Conservation (phyloP, 192 early-diverging fungal species). For the Mortierella alpina region DNA sequence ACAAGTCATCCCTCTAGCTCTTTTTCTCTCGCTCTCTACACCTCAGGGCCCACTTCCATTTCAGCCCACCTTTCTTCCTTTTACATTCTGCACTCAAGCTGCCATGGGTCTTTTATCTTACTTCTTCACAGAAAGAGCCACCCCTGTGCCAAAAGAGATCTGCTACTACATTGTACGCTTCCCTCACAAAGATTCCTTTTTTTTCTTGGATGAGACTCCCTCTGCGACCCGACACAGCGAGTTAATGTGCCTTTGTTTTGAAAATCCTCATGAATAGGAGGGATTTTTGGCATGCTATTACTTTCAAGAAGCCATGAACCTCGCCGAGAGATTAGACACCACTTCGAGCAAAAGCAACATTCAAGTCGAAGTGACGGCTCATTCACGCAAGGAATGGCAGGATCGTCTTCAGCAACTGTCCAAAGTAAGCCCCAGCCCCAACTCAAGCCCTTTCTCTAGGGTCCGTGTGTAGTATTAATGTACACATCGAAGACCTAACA, state of each 20-base stretch:
- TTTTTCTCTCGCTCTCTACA: not conserved
- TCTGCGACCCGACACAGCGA: not conserved
- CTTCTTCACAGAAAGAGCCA: conserved; percentile 28
- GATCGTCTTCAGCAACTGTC: conserved; percentile 21
- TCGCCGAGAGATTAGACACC: conserved; percentile 39
- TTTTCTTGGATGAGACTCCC: not conserved
- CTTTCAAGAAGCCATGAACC: conserved; percentile 41
- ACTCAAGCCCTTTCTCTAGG: not conserved
- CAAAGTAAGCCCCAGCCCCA: conserved; percentile 25
- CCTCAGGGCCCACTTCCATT: not conserved
- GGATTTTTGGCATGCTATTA: conserved; percentile 43
- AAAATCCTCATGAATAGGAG: conserved; percentile 14
- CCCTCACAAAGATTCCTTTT: not conserved
- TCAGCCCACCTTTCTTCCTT: not conserved
- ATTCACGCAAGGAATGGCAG: conserved; percentile 42
- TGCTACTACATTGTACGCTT: conserved; percentile 38
- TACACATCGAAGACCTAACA: not conserved
- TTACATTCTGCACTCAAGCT: not conserved
- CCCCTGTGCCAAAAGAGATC: conserved; percentile 34
- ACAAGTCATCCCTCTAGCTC: not conserved
- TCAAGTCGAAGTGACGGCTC: conserved; percentile 44
- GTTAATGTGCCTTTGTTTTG: not conserved
- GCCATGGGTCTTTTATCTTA: conserved; percentile 32
- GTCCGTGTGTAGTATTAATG: not conserved
- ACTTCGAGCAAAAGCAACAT: conserved; percentile 43